A percentile compares a stretch with the other conserved stretches of the same genome.
phyloP scores from a whole-genome alignment of 805 yeast species.

The Candida patagonica region DNA sequence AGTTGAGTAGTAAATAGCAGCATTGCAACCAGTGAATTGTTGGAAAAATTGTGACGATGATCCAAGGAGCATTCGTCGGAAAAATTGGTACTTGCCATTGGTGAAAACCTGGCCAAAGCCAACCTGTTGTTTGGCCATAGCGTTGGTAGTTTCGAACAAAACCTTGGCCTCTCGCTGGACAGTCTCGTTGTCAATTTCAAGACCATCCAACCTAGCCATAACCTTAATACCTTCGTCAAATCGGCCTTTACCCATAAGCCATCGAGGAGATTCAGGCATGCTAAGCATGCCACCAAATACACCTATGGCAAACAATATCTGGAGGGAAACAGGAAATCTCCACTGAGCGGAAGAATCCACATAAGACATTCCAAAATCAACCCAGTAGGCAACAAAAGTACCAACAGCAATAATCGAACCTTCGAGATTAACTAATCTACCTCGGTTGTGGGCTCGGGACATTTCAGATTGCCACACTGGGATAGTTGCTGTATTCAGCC shows the following conservation, averaged over 20 bases:
- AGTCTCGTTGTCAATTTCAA: constrained; percentile 6
- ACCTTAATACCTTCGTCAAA: constrained; percentile 38
- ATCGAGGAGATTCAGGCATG: constrained; percentile 86
- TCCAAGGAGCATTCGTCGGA: constrained; percentile 53
- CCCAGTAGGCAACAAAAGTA: constrained; percentile 58
- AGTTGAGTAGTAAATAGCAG: constrained; percentile 20
- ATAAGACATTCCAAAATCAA: constrained; percentile 54
- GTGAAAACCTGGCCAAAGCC: constrained; percentile 24
- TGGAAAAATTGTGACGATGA: constrained; percentile 45
- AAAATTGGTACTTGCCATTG: constrained; percentile 50
- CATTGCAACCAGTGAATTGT: constrained; percentile 27
- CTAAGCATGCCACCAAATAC: constrained; percentile 50
- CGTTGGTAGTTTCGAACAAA: constrained; percentile 14
- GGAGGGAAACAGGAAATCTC: constrained; percentile 76
- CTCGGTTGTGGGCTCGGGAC: constrained; percentile 58
- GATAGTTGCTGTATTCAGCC: constrained; percentile 66
- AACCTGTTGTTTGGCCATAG: constrained; percentile 10
- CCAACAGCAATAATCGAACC: constrained; percentile 69
- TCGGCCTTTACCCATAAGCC: constrained; percentile 59
- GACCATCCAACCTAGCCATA: constrained; percentile 36
- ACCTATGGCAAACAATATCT: constrained; percentile 40
- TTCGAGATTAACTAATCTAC: constrained; percentile 57
- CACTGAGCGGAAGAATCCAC: constrained; percentile 42
- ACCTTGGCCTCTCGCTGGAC: constrained; percentile 14
- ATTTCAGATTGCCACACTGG: constrained; percentile 83